phyloP scores from a whole-genome alignment of 768 basidiomycete genomes.

The Termitomyces bulborhizus region DNA sequence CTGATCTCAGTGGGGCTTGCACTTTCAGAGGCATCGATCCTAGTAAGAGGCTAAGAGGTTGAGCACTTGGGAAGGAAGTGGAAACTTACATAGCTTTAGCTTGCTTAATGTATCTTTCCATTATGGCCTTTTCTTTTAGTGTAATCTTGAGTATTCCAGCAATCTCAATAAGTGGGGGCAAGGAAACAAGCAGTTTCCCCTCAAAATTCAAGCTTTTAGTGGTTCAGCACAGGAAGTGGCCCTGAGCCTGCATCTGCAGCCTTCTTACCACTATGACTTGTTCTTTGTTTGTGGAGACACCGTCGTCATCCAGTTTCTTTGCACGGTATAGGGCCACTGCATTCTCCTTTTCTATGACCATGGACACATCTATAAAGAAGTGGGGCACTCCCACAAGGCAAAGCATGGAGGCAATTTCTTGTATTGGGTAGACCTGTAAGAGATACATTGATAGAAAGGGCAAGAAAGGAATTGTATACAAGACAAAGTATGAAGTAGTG shows the following conservation, averaged over 20 bases:
- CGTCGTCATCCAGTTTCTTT: slow-evolving; percentile 12
- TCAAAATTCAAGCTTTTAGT: not conserved
- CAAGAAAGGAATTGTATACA: slow-evolving; percentile 11
- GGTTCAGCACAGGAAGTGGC: slow-evolving; percentile 7
- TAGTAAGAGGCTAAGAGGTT: not conserved
- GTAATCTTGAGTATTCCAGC: slow-evolving; percentile 1
- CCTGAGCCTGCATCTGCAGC: slow-evolving; percentile 2
- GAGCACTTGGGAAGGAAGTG: too few relatives aligned
- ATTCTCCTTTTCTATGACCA: slow-evolving; percentile 18
- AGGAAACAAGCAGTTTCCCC: not conserved
- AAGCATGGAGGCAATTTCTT: slow-evolving; percentile 24
- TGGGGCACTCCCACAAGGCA: slow-evolving; percentile 19
- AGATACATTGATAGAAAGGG: too few relatives aligned
- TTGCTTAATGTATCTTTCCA: not conserved
- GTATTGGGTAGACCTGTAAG: not conserved
- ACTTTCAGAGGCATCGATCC: not conserved
- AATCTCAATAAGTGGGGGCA: slow-evolving; percentile 4
- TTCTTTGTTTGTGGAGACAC: not conserved
- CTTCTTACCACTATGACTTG: not conserved
- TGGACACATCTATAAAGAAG: slow-evolving; percentile 17
- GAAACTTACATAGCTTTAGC: not conserved
- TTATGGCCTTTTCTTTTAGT: not conserved
- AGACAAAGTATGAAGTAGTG: slow-evolving; percentile 20
- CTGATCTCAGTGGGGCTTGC: not conserved
- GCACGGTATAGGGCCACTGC: not conserved